Percentiles rank a stretch among this genome's conserved stretches.
Conservation (phyloP, 2,329 filamentous ascomycete species). For the Trichoderma sp. region DNA sequence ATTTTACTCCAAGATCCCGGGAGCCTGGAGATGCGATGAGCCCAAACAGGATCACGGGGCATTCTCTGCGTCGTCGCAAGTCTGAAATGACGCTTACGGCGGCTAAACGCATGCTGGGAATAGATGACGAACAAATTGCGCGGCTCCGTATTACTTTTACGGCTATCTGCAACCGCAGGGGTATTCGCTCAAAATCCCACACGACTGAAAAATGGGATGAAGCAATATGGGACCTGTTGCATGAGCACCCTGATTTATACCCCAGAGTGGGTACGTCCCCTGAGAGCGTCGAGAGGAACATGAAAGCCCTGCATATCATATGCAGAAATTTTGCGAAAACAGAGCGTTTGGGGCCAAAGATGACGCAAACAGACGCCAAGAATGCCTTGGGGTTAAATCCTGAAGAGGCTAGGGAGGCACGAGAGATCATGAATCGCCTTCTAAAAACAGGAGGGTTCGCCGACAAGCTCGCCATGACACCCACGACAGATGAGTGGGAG, state of each 20-base stretch:
- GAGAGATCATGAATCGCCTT: slow-evolving; percentile 65
- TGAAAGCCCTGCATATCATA: slow-evolving; percentile 73
- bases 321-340: slow-evolving; percentile 81
- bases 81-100: slow-evolving; percentile 83
- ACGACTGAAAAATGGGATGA: slow-evolving; percentile 73
- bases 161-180: slow-evolving; percentile 66
- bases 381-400: slow-evolving; percentile 54
- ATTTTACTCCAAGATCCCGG: neutral
- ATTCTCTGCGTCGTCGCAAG: too few relatives aligned
- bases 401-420: slow-evolving; percentile 56
- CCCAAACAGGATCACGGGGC: slow-evolving; percentile 62
- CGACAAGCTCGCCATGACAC: slow-evolving; percentile 71
- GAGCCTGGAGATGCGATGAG: slow-evolving; percentile 50
- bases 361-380: slow-evolving; percentile 75
- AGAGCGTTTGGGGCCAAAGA: slow-evolving; percentile 65
- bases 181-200: slow-evolving; percentile 75
- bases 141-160: slow-evolving; percentile 67
- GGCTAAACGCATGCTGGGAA: slow-evolving; percentile 66
- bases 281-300: slow-evolving; percentile 61
- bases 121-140: slow-evolving; percentile 65
- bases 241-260: slow-evolving; percentile 64
- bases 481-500: slow-evolving; percentile 70
- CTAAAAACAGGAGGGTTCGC: slow-evolving; percentile 67
- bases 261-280: slow-evolving; percentile 60
- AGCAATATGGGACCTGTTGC: slow-evolving; percentile 67